These are phyloP conservation scores for Sedum album DNA, from an alignment of 164 flowering plant species.

Conservation along the genomic window DNA sequence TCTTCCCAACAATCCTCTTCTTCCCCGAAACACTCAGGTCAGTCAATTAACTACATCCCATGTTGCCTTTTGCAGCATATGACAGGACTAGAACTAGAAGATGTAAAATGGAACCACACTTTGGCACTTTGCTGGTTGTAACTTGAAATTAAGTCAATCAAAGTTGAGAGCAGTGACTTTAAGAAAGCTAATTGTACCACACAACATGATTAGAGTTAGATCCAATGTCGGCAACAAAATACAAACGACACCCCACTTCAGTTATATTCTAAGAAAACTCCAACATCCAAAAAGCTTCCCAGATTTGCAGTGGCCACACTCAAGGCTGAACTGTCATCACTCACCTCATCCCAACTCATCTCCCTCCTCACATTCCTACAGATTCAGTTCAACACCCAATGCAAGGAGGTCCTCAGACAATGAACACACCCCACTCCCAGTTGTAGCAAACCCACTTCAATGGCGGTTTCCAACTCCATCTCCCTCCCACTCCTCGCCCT, in stretches of 20 bases:
- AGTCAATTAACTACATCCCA: conserved; percentile 72
- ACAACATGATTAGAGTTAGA: background rate
- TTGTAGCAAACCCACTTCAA: background rate
- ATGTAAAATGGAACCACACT: background rate
- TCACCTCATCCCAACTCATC: background rate
- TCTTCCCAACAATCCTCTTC: conserved; percentile 89
- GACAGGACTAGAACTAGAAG: background rate
- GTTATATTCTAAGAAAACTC: background rate
- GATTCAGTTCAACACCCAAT: background rate
- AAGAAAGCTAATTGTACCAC: background rate
- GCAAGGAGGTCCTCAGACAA: background rate
- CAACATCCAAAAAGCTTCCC: conserved; percentile 1
- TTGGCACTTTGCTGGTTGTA: background rate
- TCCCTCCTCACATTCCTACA: background rate
- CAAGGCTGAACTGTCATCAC: background rate
- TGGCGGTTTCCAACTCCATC: conserved; percentile 2
- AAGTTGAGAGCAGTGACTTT: background rate
- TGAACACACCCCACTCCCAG: background rate
- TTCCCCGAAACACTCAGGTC: conserved; percentile 74
- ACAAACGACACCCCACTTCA: background rate
- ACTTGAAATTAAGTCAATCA: background rate
- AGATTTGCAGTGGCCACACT: background rate
- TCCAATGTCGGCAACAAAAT: background rate
- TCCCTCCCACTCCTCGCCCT: background rate
- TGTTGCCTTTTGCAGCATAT: conserved; percentile 44